phyloP scores from a whole-genome alignment of 805 yeast genomes.

The Debaryomyces hansenii region DNA sequence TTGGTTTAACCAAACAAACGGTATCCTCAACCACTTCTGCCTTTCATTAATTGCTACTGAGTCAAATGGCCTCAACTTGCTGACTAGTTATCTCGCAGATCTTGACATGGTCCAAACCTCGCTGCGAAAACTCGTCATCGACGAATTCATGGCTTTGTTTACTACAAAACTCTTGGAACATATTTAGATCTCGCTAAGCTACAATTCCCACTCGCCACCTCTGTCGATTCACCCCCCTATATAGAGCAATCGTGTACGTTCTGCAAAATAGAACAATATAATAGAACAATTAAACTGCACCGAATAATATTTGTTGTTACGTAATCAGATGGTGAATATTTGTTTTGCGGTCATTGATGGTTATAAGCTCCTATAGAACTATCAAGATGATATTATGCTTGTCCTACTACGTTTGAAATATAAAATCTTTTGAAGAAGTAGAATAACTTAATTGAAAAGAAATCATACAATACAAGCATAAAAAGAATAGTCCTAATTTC shows the following conservation, averaged over 20 bases:
- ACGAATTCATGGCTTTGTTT: neutral
- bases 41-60: slow-evolving; percentile 14
- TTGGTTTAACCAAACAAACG: slow-evolving; percentile 19
- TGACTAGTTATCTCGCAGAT: slow-evolving; percentile 11
- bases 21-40: slow-evolving; percentile 12
- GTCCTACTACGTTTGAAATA: too few relatives aligned
- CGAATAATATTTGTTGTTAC: neutral
- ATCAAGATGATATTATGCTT: too few relatives aligned
- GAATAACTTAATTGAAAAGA: neutral
- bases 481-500: neutral
- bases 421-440: too few relatives aligned
- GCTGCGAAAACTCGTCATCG: neutral
- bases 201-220: too few relatives aligned
- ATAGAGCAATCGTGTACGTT: neutral
- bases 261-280: neutral
- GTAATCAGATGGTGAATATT: neutral
- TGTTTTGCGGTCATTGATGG: neutral
- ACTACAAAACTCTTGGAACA: neutral
- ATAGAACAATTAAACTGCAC: neutral
- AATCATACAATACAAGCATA: neutral
- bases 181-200: too few relatives aligned
- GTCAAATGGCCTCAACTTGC: slow-evolving; percentile 16
- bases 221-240: neutral
- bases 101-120: slow-evolving; percentile 4
- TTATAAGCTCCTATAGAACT: neutral